Evolutionary conservation across 306 rosid species (phyloP).

Genomic region (Quercus mongolica): DNA sequence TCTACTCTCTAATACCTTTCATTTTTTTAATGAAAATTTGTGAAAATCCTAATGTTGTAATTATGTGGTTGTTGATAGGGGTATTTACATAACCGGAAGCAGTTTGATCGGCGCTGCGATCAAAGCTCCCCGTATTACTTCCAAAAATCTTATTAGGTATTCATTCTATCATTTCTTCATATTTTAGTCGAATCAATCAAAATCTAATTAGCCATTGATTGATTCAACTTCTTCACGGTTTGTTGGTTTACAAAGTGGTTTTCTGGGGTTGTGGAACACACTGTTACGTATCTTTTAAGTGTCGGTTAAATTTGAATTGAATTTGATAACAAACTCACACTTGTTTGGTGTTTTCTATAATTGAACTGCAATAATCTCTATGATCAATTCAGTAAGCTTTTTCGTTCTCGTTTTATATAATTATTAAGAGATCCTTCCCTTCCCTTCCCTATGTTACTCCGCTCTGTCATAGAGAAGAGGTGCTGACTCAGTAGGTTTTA

Average conservation of each 20-base stretch:
- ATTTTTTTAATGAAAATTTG: too few species aligned
- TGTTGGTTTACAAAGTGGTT: too few species aligned
- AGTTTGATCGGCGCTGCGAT: conserved; percentile 98
- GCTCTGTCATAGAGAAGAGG: too few species aligned
- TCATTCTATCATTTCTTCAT: not conserved
- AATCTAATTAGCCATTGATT: not conserved
- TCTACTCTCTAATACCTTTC: too few species aligned
- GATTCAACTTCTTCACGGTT: not conserved
- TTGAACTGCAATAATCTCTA: too few species aligned
- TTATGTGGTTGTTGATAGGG: conserved; percentile 42
- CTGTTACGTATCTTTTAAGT: not conserved
- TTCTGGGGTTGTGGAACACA: too few species aligned
- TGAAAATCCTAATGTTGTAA: not conserved
- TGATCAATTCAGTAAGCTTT: too few species aligned
- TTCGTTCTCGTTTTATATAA: too few species aligned
- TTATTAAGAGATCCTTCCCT: too few species aligned
- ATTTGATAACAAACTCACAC: not conserved
- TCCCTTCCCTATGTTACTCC: too few species aligned
- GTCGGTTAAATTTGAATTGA: not conserved
- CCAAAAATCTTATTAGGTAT: conserved; percentile 93
- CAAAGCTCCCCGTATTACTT: conserved; percentile 94
- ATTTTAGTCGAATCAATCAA: not conserved
- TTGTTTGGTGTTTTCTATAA: not conserved
- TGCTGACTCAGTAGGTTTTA: too few species aligned
- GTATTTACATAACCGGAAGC: conserved; percentile 92